These are phyloP conservation scores for Penicillium sp. DNA, from an alignment of 2,329 filamentous ascomycete species.

Conservation along the genomic window DNA sequence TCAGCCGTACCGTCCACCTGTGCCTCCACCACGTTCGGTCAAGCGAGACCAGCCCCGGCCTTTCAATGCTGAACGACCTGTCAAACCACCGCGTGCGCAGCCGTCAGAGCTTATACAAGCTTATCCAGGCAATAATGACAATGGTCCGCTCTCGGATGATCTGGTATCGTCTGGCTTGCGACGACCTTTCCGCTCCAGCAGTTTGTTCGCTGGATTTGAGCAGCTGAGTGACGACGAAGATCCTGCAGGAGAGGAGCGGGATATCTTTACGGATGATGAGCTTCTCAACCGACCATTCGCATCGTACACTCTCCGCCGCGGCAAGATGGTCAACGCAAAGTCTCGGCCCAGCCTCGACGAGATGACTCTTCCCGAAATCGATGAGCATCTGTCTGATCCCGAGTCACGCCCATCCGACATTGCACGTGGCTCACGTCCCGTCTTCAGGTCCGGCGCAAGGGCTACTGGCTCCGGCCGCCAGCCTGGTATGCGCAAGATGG, in stretches of 20 bases:
- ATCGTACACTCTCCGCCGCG: slow-evolving; percentile 45
- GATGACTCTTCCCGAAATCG: slow-evolving; percentile 38
- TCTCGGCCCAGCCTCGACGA: slow-evolving; percentile 36
- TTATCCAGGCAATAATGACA: slow-evolving; percentile 79
- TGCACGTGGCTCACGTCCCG: slow-evolving; percentile 18
- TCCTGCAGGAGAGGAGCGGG: slow-evolving; percentile 25
- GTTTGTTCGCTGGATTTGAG: slow-evolving; percentile 84
- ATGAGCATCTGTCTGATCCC: slow-evolving; percentile 39
- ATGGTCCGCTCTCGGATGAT: slow-evolving; percentile 66
- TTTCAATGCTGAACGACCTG: slow-evolving; percentile 40
- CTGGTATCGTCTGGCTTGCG: slow-evolving; percentile 61
- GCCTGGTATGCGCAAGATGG: slow-evolving; percentile 72
- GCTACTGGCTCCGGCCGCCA: slow-evolving; percentile 48
- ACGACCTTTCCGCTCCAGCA: slow-evolving; percentile 75
- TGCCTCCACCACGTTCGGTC: slow-evolving; percentile 37
- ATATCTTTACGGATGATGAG: slow-evolving; percentile 48
- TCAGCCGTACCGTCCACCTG: slow-evolving; percentile 37
- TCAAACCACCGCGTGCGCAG: slow-evolving; percentile 24
- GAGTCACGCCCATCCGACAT: slow-evolving; percentile 32
- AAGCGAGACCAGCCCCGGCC: slow-evolving; percentile 28
- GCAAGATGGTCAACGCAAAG: slow-evolving; percentile 45
- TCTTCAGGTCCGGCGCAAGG: slow-evolving; percentile 41
- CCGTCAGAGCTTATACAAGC: slow-evolving; percentile 58
- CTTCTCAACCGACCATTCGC: slow-evolving; percentile 49
- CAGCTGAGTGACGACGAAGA: slow-evolving; percentile 59